phyloP scores from a whole-genome alignment of 1,139 yeast genomes.

The Blastobotrys elegans region DNA sequence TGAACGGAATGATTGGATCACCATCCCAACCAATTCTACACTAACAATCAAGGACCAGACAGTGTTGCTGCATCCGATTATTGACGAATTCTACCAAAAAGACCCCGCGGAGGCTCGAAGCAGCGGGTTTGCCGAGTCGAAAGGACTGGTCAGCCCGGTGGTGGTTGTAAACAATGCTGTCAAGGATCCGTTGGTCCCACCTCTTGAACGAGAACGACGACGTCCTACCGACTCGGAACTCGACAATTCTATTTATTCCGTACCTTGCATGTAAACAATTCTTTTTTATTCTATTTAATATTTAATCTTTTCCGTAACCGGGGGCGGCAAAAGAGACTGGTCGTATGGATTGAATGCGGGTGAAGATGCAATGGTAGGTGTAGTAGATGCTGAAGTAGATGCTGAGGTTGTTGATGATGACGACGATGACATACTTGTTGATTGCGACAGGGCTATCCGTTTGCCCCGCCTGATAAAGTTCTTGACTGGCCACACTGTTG shows the following conservation, averaged over 20 bases:
- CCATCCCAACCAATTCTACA: conserved; percentile 88
- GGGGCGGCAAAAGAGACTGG: not conserved
- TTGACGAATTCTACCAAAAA: conserved; percentile 79
- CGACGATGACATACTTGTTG: not conserved
- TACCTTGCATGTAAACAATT: not conserved
- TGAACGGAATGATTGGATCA: conserved; percentile 96
- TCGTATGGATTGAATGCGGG: not conserved
- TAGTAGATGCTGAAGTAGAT: not conserved
- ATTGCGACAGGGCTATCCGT: not conserved
- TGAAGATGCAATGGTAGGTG: not conserved
- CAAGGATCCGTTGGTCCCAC: conserved; percentile 50
- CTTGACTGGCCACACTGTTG: not conserved
- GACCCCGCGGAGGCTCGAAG: conserved; percentile 67
- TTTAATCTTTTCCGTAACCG: conserved; percentile 2
- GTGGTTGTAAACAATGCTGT: conserved; percentile 44
- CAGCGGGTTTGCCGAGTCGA: conserved; percentile 77
- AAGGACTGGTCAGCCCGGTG: conserved; percentile 83
- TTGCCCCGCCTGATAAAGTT: not conserved
- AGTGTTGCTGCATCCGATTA: conserved; percentile 82
- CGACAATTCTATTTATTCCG: not conserved
- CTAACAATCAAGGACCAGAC: conserved; percentile 82
- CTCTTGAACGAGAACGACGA: conserved; percentile 83
- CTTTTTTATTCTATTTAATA: not conserved
- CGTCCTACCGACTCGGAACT: conserved; percentile 18
- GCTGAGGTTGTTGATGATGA: not conserved